Conservation (phyloP, 2,329 filamentous ascomycete species). For the Aspergillus carbonarius region DNA sequence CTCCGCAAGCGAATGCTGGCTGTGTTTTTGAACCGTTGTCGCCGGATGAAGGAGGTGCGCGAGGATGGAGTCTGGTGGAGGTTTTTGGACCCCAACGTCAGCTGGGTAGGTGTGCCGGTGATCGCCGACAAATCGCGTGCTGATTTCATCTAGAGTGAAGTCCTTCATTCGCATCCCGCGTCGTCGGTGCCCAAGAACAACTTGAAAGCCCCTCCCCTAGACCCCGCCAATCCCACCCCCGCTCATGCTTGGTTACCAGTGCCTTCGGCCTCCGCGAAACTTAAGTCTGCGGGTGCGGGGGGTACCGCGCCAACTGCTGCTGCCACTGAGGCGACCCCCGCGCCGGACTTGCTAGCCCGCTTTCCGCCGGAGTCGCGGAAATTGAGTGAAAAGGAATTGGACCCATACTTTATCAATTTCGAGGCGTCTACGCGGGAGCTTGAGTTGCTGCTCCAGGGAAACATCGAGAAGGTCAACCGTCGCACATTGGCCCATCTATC, state of each 20-base stretch:
- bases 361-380: conserved; percentile 78
- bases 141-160: conserved; percentile 68
- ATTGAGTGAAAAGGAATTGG: conserved; percentile 83
- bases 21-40: conserved; percentile 91
- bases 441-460: conserved; percentile 81
- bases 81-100: conserved; percentile 95
- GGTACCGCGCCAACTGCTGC: conserved; percentile 29
- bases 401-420: conserved; percentile 93
- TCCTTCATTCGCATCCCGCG: conserved; percentile 88
- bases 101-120: conserved; percentile 70
- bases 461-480: conserved; percentile 95
- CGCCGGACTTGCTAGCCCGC: conserved; percentile 67
- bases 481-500: conserved; percentile 83
- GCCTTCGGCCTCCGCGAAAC: conserved; percentile 79
- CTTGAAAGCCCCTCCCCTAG: conserved; percentile 89
- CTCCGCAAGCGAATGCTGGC: conserved; percentile 94
- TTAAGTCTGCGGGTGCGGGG: conserved; percentile 58
- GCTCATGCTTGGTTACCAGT: conserved; percentile 87
- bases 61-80: conserved; percentile 97
- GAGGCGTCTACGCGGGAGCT: conserved; percentile 90
- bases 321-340: conserved; percentile 52
- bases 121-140: conserved; percentile 18
- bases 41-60: conserved; percentile 85
- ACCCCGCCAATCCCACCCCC: conserved; percentile 86
- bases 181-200: conserved; percentile 91